These are phyloP conservation scores for Candida smagusa DNA, from an alignment of 1,139 yeast species.

Conservation along the genomic window DNA sequence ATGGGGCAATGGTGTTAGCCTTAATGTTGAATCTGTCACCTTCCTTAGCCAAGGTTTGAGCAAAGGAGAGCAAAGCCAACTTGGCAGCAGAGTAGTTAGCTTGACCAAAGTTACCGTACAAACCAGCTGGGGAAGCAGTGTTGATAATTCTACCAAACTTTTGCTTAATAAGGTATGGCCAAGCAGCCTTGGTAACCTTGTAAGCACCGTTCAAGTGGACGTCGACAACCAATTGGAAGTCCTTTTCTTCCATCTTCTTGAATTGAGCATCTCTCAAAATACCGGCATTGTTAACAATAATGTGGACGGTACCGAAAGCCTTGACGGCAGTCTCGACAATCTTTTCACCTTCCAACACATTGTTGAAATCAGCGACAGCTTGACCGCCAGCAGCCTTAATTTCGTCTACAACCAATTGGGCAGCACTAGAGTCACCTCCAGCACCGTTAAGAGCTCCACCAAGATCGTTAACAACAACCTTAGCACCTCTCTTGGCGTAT, in stretches of 20 bases:
- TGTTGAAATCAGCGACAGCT: conserved; percentile 94
- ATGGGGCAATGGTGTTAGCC: conserved; percentile 87
- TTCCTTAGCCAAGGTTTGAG: conserved; percentile 94
- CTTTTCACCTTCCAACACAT: conserved; percentile 83
- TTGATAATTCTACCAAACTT: conserved; percentile 84
- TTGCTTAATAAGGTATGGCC: conserved; percentile 87
- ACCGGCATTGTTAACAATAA: conserved; percentile 92
- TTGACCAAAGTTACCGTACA: conserved; percentile 96
- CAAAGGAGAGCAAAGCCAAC: conserved; percentile 82
- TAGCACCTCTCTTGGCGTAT: conserved; percentile 88
- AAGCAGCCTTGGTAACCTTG: conserved; percentile 83
- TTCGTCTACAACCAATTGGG: conserved; percentile 86
- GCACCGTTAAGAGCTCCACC: conserved; percentile 81
- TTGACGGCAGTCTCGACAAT: conserved; percentile 85
- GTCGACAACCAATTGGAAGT: conserved; percentile 74
- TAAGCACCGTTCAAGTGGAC: conserved; percentile 91
- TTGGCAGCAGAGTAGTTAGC: conserved; percentile 95
- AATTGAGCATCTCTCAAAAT: conserved; percentile 75
- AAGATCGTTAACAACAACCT: conserved; percentile 87
- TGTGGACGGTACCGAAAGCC: conserved; percentile 84
- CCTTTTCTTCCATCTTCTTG: conserved; percentile 79
- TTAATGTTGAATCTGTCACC: conserved; percentile 81
- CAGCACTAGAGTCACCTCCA: conserved; percentile 66
- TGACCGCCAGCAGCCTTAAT: conserved; percentile 71
- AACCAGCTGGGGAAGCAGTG: conserved; percentile 95